phyloP scores from a whole-genome alignment of 2,329 filamentous ascomycete species.

The Parafenestella ontariensis region DNA sequence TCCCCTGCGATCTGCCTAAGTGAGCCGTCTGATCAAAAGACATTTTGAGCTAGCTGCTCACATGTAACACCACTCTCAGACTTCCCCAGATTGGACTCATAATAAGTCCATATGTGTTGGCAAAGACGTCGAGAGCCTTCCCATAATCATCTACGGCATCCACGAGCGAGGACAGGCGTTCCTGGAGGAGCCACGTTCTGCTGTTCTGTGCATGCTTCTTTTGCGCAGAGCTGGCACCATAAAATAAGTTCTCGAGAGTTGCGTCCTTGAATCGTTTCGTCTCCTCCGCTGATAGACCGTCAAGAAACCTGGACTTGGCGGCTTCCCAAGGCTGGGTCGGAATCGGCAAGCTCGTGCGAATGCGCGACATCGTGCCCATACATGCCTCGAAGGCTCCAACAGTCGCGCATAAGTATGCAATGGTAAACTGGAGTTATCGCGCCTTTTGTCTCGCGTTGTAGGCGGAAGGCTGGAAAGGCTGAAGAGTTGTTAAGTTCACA shows the following conservation, averaged over 20 bases:
- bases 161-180: conserved; percentile 19
- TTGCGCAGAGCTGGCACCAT: conserved; percentile 25
- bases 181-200: conserved; percentile 17
- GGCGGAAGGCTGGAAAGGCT: neutral
- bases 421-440: neutral
- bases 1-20: conserved; percentile 23
- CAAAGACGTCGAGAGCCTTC: conserved; percentile 27
- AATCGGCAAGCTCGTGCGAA: conserved; percentile 16
- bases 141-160: conserved; percentile 26
- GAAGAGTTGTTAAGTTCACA: neutral
- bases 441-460: neutral
- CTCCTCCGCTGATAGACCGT: conserved; percentile 14
- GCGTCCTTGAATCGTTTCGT: conserved; percentile 16
- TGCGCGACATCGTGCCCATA: conserved; percentile 11
- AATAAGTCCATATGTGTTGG: conserved; percentile 21
- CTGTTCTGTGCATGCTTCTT: conserved; percentile 21
- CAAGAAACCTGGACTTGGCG: conserved; percentile 23
- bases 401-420: neutral
- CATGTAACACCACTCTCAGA: conserved; percentile 24
- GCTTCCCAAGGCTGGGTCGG: conserved; percentile 29
- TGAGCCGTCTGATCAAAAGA: too few relatives aligned
- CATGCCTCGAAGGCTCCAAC: neutral
- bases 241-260: conserved; percentile 31
- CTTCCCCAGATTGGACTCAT: conserved; percentile 31
- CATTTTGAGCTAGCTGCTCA: conserved; percentile 1